Evolutionary conservation across 805 yeast genomes (phyloP).

Genomic region (Novakomyces olei): DNA sequence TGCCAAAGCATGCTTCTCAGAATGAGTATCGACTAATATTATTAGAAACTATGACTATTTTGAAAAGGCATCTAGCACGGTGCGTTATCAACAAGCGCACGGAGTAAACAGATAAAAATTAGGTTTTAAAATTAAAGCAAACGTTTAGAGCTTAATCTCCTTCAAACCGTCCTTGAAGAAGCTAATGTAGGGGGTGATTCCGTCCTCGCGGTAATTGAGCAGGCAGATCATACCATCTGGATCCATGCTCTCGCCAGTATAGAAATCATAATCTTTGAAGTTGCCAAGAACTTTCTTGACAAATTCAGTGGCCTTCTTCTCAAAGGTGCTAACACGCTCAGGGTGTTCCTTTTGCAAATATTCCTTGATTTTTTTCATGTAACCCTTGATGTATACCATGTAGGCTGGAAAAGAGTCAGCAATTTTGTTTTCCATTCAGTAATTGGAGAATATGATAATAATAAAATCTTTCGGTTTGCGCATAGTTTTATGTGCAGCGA

Average conservation of each 20-base stretch:
- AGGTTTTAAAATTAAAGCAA: too few species aligned
- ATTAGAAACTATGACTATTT: too few species aligned
- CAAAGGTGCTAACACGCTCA: slow-evolving; percentile 67
- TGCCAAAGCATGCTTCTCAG: too few species aligned
- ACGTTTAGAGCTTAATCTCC: slow-evolving; percentile 80
- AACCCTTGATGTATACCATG: slow-evolving; percentile 90
- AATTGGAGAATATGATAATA: too few species aligned
- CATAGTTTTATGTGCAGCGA: too few species aligned
- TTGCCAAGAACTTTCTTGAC: slow-evolving; percentile 87
- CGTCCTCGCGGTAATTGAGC: slow-evolving; percentile 99
- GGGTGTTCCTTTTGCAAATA: slow-evolving; percentile 75
- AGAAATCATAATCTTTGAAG: slow-evolving; percentile 98
- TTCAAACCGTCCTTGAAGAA: slow-evolving; percentile 98
- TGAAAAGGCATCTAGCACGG: too few species aligned
- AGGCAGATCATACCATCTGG: slow-evolving; percentile 97
- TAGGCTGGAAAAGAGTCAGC: too few species aligned
- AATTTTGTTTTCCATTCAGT: too few species aligned
- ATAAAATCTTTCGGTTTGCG: too few species aligned
- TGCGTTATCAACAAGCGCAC: too few species aligned
- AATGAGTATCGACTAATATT: too few species aligned
- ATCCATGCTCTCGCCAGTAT: slow-evolving; percentile 99
- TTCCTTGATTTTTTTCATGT: slow-evolving; percentile 90
- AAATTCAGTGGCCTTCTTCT: slow-evolving; percentile 92
- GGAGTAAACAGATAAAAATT: too few species aligned
- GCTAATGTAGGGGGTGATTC: slow-evolving; percentile 89